phyloP scores from a whole-genome alignment of 306 rosid species.

The Prunus salicina region DNA sequence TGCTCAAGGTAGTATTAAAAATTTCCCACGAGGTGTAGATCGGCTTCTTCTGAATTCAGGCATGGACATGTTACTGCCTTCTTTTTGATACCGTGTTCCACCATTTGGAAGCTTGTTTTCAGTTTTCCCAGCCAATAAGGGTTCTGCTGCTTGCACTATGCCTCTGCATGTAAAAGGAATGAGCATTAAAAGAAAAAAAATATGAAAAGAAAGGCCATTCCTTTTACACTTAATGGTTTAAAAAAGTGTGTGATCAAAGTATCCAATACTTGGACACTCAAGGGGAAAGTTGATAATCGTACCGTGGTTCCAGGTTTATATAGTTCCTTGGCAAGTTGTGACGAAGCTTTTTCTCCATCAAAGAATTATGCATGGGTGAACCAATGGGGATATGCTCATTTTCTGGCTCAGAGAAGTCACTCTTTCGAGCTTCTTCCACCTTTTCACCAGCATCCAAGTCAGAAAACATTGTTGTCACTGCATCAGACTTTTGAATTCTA shows the following conservation, averaged over 20 bases:
- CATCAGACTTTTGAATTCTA: constrained; percentile 52
- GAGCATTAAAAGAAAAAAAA: background rate
- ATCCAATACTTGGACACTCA: background rate
- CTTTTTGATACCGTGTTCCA: constrained; percentile 45
- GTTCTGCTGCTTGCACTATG: constrained; percentile 44
- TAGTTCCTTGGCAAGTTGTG: constrained; percentile 63
- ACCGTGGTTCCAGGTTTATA: constrained; percentile 79
- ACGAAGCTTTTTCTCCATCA: constrained; percentile 44
- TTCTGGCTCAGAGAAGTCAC: constrained; percentile 65
- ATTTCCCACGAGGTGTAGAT: constrained; percentile 85
- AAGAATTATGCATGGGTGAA: constrained; percentile 39
- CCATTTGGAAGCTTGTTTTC: constrained; percentile 59
- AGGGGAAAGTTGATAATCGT: constrained; percentile 19
- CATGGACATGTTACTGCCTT: constrained; percentile 50
- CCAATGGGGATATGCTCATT: constrained; percentile 50
- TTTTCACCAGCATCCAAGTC: constrained; percentile 41
- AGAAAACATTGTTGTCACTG: constrained; percentile 39
- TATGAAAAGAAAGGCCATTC: background rate
- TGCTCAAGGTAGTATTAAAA: constrained; percentile 53
- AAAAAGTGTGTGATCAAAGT: background rate
- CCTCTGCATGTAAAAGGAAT: constrained; percentile 45
- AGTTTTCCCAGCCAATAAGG: constrained; percentile 51
- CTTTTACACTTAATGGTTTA: background rate
- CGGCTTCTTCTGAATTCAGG: constrained; percentile 70
- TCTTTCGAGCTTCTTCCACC: constrained; percentile 51